These are phyloP conservation scores for Kodamaea suecica DNA, from an alignment of 1,139 yeast genomes.

Conservation along the genomic window DNA sequence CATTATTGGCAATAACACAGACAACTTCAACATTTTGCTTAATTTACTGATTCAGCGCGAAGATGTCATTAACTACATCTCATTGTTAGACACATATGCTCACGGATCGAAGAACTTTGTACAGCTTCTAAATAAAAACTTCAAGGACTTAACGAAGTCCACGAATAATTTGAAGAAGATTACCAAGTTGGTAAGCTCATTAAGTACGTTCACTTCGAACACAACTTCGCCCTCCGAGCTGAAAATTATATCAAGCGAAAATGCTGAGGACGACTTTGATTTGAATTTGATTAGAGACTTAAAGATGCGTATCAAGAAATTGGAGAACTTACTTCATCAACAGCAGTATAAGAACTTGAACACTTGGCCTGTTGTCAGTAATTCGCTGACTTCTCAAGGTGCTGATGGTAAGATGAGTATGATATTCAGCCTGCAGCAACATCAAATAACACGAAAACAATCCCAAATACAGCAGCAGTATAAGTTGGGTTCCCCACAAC, in stretches of 20 bases:
- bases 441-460: neutral
- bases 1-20: slow-evolving; percentile 25
- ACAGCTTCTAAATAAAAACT: slow-evolving; percentile 43
- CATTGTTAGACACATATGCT: slow-evolving; percentile 21
- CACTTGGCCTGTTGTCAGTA: slow-evolving; percentile 49
- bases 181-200: slow-evolving; percentile 33
- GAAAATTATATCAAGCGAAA: slow-evolving; percentile 8
- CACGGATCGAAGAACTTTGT: slow-evolving; percentile 28
- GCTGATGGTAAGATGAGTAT: slow-evolving; percentile 21
- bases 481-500: neutral
- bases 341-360: slow-evolving; percentile 56
- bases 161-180: slow-evolving; percentile 40
- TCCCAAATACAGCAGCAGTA: neutral
- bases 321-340: slow-evolving; percentile 66
- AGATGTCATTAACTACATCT: slow-evolving; percentile 39
- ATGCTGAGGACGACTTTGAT: slow-evolving; percentile 24
- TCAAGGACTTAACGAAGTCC: slow-evolving; percentile 42
- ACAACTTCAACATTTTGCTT: slow-evolving; percentile 22
- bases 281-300: slow-evolving; percentile 51
- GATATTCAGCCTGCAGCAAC: slow-evolving; percentile 15
- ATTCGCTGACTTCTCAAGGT: neutral
- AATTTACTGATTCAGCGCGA: slow-evolving; percentile 34
- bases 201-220: slow-evolving; percentile 28
- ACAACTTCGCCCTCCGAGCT: slow-evolving; percentile 6
- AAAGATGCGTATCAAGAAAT: slow-evolving; percentile 55